Evolutionary conservation across 2,329 filamentous ascomycete species (phyloP).

Genomic region (Akanthomyces uredinophilus): DNA sequence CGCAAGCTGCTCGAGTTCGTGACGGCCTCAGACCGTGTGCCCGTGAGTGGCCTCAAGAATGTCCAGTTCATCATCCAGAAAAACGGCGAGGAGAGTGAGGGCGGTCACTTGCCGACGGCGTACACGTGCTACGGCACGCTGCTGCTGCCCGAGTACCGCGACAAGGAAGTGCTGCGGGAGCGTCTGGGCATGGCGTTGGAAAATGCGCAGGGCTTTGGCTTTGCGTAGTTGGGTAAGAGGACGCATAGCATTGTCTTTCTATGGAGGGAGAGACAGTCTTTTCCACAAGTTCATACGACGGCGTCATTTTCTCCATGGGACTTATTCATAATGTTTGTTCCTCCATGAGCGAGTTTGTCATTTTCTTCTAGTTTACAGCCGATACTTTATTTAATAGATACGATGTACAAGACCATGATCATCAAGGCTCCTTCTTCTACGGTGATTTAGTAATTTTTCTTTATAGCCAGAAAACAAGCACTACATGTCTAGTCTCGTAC

Average conservation of each 20-base stretch:
- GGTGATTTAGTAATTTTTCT: not conserved
- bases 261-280: not conserved
- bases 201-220: slow-evolving; percentile 85
- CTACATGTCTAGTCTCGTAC: slow-evolving; percentile 54
- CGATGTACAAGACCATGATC: not conserved
- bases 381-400: slow-evolving; percentile 6
- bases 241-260: not conserved
- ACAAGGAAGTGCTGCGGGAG: slow-evolving; percentile 62
- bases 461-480: not conserved
- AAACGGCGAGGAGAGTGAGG: slow-evolving; percentile 58
- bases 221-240: slow-evolving; percentile 45
- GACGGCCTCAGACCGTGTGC: slow-evolving; percentile 85
- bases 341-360: slow-evolving; percentile 4
- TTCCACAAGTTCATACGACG: slow-evolving; percentile 1
- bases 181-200: slow-evolving; percentile 81
- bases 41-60: slow-evolving; percentile 77
- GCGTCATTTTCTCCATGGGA: not conserved
- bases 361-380: not conserved
- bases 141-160: slow-evolving; percentile 75
- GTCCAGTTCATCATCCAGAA: slow-evolving; percentile 79
- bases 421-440: not conserved
- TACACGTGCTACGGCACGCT: slow-evolving; percentile 92
- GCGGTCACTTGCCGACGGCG: slow-evolving; percentile 69
- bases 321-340: not conserved
- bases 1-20: slow-evolving; percentile 84